These are phyloP conservation scores for Sarcodon aspratus DNA, from an alignment of 768 basidiomycete genomes.

Conservation along the genomic window DNA sequence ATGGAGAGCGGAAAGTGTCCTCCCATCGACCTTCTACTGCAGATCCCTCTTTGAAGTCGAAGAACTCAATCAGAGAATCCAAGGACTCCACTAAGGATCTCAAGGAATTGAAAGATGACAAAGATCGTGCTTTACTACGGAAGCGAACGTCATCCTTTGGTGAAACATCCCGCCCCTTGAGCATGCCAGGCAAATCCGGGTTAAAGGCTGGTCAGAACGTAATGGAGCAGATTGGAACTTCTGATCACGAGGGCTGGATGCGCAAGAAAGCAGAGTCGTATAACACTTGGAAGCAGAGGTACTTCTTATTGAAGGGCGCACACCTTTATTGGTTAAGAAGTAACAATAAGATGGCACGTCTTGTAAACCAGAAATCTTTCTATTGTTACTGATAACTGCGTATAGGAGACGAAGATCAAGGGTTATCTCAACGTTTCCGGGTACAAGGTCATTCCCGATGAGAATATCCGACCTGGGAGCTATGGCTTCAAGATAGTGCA, in stretches of 20 bases:
- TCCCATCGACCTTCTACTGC: neutral
- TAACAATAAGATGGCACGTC: conserved; percentile 43
- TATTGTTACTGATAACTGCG: neutral
- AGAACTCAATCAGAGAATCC: conserved; percentile 4
- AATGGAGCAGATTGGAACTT: conserved; percentile 80
- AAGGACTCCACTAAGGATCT: conserved; percentile 8
- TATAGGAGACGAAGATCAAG: conserved; percentile 87
- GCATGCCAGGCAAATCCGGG: neutral
- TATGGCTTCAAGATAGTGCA: conserved; percentile 96
- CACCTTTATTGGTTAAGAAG: conserved; percentile 84
- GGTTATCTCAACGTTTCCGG: conserved; percentile 90
- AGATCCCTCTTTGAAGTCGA: neutral
- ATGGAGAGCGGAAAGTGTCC: neutral
- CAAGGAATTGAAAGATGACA: conserved; percentile 8
- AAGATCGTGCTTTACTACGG: conserved; percentile 32
- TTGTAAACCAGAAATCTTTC: conserved; percentile 5
- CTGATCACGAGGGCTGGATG: conserved; percentile 92
- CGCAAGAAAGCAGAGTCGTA: conserved; percentile 91
- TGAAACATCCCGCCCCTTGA: neutral
- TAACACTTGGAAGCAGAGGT: conserved; percentile 85
- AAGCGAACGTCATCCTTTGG: conserved; percentile 36
- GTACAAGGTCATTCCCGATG: conserved; percentile 89
- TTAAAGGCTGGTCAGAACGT: conserved; percentile 52
- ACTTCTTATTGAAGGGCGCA: conserved; percentile 86
- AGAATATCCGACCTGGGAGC: conserved; percentile 81